Evolutionary conservation across 129 eudicot species (phyloP).

Genomic region (Gnaphalium uliginosum): DNA sequence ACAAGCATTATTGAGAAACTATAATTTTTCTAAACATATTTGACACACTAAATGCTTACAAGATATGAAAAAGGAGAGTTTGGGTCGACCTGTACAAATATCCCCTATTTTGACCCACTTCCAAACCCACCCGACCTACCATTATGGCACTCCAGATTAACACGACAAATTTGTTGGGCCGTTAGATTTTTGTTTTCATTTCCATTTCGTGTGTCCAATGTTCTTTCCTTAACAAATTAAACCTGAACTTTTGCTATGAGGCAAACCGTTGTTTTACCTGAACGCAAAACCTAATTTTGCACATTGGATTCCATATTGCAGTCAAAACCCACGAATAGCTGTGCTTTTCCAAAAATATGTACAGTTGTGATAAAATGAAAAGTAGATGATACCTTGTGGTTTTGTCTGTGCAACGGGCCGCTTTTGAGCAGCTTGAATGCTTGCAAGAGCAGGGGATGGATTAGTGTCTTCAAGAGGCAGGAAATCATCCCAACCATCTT

Average conservation of each 20-base stretch:
- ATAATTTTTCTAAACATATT: background rate
- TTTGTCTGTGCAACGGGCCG: slow-evolving; percentile 74
- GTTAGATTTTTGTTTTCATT: background rate
- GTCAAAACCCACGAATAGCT: background rate
- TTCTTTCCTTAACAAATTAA: no score
- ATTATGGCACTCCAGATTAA: background rate
- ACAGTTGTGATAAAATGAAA: background rate
- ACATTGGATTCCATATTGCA: background rate
- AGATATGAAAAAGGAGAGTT: background rate
- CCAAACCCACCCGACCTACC: background rate
- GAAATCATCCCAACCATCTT: slow-evolving; percentile 92
- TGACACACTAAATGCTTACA: background rate
- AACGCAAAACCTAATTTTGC: background rate
- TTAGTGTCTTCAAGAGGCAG: slow-evolving; percentile 72
- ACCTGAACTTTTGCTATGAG: no score
- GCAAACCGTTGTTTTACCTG: no score
- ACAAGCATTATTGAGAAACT: slow-evolving; percentile 3
- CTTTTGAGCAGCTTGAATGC: slow-evolving; percentile 88
- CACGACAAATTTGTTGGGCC: background rate
- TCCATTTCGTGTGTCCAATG: background rate
- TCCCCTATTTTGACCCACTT: background rate
- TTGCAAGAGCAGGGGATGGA: slow-evolving; percentile 72
- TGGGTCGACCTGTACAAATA: background rate
- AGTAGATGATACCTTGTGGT: slow-evolving; percentile 57
- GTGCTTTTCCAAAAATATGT: background rate